A percentile compares a stretch with the other conserved stretches of the same genome.
Evolutionary conservation across 148 eudicot species (phyloP).

Genomic region (Limonium bicolor): DNA sequence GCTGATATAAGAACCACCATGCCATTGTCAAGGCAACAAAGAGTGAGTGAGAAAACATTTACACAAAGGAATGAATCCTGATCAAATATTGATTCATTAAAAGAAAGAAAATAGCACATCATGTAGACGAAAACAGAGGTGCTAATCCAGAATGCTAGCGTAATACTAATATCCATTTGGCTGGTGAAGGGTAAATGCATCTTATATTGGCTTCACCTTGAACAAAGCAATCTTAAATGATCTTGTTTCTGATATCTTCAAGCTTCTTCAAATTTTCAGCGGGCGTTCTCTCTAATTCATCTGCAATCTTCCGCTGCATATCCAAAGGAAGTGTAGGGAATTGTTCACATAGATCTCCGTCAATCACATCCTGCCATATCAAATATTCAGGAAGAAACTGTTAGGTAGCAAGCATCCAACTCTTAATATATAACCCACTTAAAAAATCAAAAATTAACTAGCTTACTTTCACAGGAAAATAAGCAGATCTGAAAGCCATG

Average conservation of each 20-base stretch:
- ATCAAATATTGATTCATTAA: no score
- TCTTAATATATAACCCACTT: background rate
- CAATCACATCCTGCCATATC: constrained; percentile 80
- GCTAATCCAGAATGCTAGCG: no score
- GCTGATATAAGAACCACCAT: no score
- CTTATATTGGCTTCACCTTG: background rate
- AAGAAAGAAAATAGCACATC: no score
- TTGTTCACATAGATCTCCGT: constrained; percentile 95
- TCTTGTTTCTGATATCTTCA: constrained; percentile 89
- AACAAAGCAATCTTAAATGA: constrained; percentile 25
- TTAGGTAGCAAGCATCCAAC: background rate
- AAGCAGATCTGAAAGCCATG: constrained; percentile 96
- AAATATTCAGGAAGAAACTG: background rate
- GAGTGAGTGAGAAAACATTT: no score
- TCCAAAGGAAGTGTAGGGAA: constrained; percentile 88
- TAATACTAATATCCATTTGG: no score
- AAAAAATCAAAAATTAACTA: background rate
- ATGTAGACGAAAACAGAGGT: no score
- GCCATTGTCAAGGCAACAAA: no score
- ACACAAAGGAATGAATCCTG: no score
- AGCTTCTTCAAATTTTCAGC: constrained; percentile 92
- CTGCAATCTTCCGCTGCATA: constrained; percentile 92
- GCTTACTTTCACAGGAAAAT: constrained; percentile 87
- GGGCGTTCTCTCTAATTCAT: constrained; percentile 92
- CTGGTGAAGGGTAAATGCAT: no score